phyloP scores from a whole-genome alignment of 225 moss, liverwort and hornwort species.

The Bryum argenteum region DNA sequence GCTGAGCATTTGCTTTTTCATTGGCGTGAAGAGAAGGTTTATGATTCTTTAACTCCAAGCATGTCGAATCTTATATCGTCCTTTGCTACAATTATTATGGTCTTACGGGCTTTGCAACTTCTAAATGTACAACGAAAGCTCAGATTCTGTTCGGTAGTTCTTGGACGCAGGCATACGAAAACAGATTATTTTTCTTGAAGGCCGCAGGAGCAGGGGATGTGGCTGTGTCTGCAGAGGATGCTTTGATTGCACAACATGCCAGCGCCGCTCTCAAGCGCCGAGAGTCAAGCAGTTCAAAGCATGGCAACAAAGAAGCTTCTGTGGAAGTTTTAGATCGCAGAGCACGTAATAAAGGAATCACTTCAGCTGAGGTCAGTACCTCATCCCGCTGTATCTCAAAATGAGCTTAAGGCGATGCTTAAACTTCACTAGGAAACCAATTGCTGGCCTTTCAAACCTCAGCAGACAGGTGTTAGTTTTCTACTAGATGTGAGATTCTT shows the following conservation, averaged over 20 bases:
- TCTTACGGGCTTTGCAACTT: constrained; percentile 2
- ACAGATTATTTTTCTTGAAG: constrained; percentile 77
- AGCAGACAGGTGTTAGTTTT: constrained; percentile 1
- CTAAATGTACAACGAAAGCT: constrained; percentile 17
- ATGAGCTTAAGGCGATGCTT: not conserved
- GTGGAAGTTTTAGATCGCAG: constrained; percentile 52
- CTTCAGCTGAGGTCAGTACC: constrained; percentile 34
- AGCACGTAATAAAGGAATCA: constrained; percentile 51
- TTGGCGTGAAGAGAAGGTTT: constrained; percentile 7
- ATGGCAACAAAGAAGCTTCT: constrained; percentile 40
- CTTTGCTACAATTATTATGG: not conserved
- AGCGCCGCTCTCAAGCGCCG: constrained; percentile 78
- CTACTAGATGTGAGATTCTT: constrained; percentile 11
- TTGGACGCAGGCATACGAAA: constrained; percentile 77
- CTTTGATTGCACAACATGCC: constrained; percentile 82
- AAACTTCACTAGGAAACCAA: constrained; percentile 1
- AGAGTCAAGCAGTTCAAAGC: constrained; percentile 41
- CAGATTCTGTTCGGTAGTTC: constrained; percentile 23
- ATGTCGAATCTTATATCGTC: not conserved
- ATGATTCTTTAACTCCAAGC: constrained; percentile 15
- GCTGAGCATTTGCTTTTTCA: constrained; percentile 15
- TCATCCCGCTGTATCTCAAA: constrained; percentile 5
- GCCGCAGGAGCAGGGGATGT: constrained; percentile 77
- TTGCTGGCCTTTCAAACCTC: constrained; percentile 11
- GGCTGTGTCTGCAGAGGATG: constrained; percentile 84